A percentile compares a stretch with the other conserved stretches of the same genome.
phyloP scores from a whole-genome alignment of 2,329 filamentous ascomycete genomes.

The Calonectria pseudoreteaudii region DNA sequence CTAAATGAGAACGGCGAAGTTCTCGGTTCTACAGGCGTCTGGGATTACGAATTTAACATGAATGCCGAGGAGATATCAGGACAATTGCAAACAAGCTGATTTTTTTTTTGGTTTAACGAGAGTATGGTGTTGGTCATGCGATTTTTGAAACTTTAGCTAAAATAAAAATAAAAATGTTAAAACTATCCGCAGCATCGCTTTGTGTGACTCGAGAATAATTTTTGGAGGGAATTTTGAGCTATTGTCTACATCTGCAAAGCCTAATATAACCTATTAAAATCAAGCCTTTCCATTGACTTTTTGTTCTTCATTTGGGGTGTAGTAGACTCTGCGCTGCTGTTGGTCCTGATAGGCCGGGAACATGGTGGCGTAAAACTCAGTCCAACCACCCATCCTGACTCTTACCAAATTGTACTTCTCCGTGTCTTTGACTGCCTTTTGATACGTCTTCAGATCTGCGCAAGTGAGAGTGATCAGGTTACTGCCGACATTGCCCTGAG shows the following conservation, averaged over 20 bases:
- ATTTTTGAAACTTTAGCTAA: background rate
- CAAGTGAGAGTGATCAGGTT: background rate
- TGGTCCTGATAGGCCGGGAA: background rate
- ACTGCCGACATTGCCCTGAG: background rate
- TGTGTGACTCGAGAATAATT: too few species aligned
- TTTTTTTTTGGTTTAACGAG: background rate
- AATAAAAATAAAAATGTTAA: background rate
- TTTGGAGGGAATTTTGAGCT: too few species aligned
- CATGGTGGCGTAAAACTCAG: slow-evolving; percentile 3
- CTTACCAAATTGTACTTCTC: background rate
- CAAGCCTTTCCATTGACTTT: background rate
- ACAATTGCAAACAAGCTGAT: background rate
- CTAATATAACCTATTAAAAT: background rate
- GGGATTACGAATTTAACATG: slow-evolving; percentile 5
- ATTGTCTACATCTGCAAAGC: too few species aligned
- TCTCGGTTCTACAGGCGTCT: slow-evolving; percentile 10
- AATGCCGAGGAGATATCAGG: background rate
- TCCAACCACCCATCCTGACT: background rate
- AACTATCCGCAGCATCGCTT: too few species aligned
- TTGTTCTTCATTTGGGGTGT: background rate
- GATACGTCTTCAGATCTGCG: background rate
- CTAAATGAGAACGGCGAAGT: background rate
- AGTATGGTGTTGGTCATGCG: background rate
- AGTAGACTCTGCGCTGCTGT: background rate
- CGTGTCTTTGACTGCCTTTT: background rate